Base-by-base conservation (phyloP, 768 basidiomycete species). In the Coprinopsis sp. region DNA sequence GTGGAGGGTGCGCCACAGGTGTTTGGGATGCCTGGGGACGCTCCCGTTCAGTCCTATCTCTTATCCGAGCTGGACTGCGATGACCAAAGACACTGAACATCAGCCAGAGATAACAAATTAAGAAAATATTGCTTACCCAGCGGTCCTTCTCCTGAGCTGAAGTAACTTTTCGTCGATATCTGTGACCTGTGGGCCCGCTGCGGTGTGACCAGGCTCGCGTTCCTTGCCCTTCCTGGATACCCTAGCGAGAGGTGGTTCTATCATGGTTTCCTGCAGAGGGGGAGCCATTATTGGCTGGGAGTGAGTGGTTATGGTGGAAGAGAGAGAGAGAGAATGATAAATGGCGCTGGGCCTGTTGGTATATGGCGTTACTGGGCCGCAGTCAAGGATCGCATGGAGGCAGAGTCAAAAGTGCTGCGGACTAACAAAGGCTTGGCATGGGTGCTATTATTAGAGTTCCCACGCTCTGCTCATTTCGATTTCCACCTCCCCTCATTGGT, bases 61-160 rank as follows among this genome's bases (percentile, higher is more conserved):
- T 67, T 2, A 71, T 65, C 47, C 72, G 70, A 22, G 70, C 66
- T 41, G 68, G 60, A 33, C 79, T 81, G 60, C 11, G 46, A 51
- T 31, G 22, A 24, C 34, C 30, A 52, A 34, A 45, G 49, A 51
- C 51, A 39, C 12, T 45, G 29, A 44, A 47, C 14, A 5, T 27
- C 11, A 27, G 49, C 37, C 14, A 28, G 22, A 49, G 11, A 21
- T 45, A 16, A 33, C 33, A 2, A 41, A 28, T 34, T 36, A 21
- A 10, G 13, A 34, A 34, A 27, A 16, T 43, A 5, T 23, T 33
- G 33, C 76, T 42, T 48, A 82, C 79, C 67, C 71, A 46, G 85
- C 82, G 28, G 71, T 79, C 52, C 71, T 79, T 16, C 90, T 74
- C 59, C 84, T 80, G 3, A 84, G 66, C 11, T 83, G 82, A 44